Percentiles rank a stretch among this genome's conserved stretches.
These are phyloP conservation scores for Cyberlindnera meyerae DNA, from an alignment of 805 yeast species.

Conservation along the genomic window DNA sequence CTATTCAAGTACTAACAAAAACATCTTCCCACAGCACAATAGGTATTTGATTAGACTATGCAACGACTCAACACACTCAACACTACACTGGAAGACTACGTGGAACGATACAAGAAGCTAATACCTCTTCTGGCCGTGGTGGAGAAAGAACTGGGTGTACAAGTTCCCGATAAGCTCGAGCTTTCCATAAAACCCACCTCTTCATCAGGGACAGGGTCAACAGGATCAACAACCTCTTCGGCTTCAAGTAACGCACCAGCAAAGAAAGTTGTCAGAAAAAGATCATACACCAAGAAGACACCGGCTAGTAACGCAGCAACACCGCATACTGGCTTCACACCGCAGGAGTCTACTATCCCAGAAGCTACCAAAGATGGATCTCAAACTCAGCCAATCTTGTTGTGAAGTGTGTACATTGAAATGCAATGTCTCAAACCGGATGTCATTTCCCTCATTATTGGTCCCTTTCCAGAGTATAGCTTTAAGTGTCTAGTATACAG, in stretches of 20 bases:
- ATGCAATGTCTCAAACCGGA: too few species aligned
- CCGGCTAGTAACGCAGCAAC: conserved; percentile 8
- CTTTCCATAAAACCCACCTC: conserved; percentile 54
- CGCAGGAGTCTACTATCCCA: conserved; percentile 10
- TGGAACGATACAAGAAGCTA: conserved; percentile 40
- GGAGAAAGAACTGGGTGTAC: conserved; percentile 43
- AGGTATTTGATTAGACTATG: conserved; percentile 29
- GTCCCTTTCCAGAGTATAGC: too few species aligned
- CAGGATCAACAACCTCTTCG: too few species aligned
- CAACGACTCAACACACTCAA: conserved; percentile 32
- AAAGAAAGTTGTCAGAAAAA: conserved; percentile 16
- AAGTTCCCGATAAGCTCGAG: conserved; percentile 63
- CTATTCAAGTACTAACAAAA: conserved; percentile 4
- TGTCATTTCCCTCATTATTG: too few species aligned
- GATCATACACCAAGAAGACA: conserved; percentile 20
- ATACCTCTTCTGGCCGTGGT: conserved; percentile 44
- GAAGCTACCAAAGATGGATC: conserved; percentile 14
- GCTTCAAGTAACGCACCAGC: too few species aligned
- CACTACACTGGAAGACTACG: conserved; percentile 38
- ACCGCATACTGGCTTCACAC: conserved; percentile 11
- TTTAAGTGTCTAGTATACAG: too few species aligned
- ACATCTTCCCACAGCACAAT: conserved; percentile 16
- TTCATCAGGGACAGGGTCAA: not conserved
- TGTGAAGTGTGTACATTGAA: too few species aligned
- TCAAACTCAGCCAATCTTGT: conserved; percentile 22